Evolutionary conservation across 257 asterid species (phyloP).

Genomic region (Solanum chiquidenum): DNA sequence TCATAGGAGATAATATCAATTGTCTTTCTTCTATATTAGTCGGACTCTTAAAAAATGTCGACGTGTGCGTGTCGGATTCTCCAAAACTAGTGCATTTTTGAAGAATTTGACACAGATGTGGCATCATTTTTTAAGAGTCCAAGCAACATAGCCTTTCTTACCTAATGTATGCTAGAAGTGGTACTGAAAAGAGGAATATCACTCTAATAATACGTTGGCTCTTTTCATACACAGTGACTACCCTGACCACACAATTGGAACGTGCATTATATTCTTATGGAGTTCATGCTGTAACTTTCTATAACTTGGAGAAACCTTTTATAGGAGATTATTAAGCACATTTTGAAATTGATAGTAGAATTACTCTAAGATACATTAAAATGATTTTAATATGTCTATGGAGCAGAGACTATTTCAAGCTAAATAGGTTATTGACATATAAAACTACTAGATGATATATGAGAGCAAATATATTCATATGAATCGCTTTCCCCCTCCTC

Average conservation of each 20-base stretch:
- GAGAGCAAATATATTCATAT: neutral
- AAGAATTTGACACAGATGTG: too few relatives aligned
- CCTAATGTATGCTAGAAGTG: neutral
- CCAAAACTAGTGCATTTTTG: too few relatives aligned
- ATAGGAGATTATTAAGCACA: neutral
- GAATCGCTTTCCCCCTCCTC: neutral
- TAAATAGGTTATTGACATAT: neutral
- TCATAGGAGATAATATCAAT: neutral
- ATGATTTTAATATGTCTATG: neutral
- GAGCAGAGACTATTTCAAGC: neutral
- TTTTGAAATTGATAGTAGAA: neutral
- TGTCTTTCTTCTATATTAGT: neutral
- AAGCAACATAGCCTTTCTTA: neutral
- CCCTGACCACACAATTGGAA: neutral
- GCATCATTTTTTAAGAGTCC: too few relatives aligned
- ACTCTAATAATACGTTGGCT: neutral
- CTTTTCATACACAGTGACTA: neutral
- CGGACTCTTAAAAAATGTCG: too few relatives aligned
- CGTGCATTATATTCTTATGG: neutral
- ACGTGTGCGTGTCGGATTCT: too few relatives aligned
- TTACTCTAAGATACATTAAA: neutral
- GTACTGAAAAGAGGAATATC: neutral
- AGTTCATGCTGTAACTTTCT: neutral
- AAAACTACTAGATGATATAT: neutral
- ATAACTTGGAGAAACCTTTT: neutral